These are phyloP conservation scores for Euphorbia pulcherrima DNA, from an alignment of 345 rosid species.

Conservation along the genomic window DNA sequence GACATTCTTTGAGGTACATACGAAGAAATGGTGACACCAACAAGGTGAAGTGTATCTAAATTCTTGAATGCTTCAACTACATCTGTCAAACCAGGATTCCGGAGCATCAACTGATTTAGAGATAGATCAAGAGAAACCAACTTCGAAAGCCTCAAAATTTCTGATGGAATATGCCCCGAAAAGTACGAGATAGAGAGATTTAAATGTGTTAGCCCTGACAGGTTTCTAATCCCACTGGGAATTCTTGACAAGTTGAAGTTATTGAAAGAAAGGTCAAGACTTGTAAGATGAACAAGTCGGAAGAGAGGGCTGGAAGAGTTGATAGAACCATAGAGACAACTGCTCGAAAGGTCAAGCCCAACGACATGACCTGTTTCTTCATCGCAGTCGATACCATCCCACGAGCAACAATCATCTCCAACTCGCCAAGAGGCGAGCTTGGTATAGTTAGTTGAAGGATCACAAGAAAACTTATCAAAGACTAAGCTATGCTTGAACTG, in stretches of 20 bases:
- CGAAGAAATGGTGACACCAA: neutral
- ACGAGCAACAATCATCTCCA: slow-evolving; percentile 12
- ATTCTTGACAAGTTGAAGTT: slow-evolving; percentile 16
- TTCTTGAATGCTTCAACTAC: neutral
- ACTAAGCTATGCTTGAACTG: slow-evolving; percentile 13
- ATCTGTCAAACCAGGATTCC: neutral
- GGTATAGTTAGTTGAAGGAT: neutral
- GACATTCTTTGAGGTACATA: neutral
- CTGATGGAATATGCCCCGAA: slow-evolving; percentile 17
- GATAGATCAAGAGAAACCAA: neutral
- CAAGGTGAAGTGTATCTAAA: neutral
- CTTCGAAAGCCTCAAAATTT: neutral
- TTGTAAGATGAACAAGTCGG: slow-evolving; percentile 16
- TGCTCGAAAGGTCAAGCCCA: slow-evolving; percentile 13
- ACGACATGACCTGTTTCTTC: neutral
- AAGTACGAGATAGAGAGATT: slow-evolving; percentile 8
- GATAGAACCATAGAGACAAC: slow-evolving; percentile 21
- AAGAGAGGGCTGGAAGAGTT: slow-evolving; percentile 16
- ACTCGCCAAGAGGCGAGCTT: slow-evolving; percentile 8
- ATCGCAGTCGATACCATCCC: slow-evolving; percentile 23
- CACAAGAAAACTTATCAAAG: neutral
- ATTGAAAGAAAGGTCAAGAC: slow-evolving; percentile 13
- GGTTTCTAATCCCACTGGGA: neutral
- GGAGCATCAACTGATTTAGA: neutral
- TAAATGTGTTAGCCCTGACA: neutral